A percentile compares a stretch with the other conserved stretches of the same genome.
phyloP scores from a whole-genome alignment of 129 eudicot genomes.

The Tanacetum coccineum region DNA sequence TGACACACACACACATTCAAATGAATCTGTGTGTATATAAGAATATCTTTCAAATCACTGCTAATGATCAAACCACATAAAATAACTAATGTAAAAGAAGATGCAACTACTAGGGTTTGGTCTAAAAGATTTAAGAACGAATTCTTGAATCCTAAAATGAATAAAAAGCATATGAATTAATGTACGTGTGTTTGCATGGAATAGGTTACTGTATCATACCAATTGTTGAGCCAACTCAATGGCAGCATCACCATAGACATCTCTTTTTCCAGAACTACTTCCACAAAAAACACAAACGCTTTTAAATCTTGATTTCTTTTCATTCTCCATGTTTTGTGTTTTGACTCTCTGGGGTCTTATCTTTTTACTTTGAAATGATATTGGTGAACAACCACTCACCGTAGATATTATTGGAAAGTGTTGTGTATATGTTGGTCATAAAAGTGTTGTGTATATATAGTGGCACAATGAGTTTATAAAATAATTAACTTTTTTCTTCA shows the following conservation, averaged over 20 bases:
- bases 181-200: constrained; percentile 4
- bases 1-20: neutral
- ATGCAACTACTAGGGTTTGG: constrained; percentile 22
- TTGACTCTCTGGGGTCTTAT: constrained; percentile 14
- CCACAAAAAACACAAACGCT: constrained; percentile 82
- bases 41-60: neutral
- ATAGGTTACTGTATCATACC: constrained; percentile 26
- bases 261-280: constrained; percentile 71
- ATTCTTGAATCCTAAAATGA: too few species aligned
- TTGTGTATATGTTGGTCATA: too few species aligned
- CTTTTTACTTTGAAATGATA: constrained; percentile 15
- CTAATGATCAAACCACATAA: neutral
- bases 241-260: constrained; percentile 66
- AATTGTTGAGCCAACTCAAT: constrained; percentile 63
- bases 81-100: constrained; percentile 12
- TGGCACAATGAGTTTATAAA: neutral
- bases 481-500: neutral
- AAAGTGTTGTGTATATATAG: constrained; percentile 20
- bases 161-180: too few species aligned
- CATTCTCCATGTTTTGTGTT: constrained; percentile 28
- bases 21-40: neutral
- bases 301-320: constrained; percentile 54
- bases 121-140: neutral
- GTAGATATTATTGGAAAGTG: constrained; percentile 5
- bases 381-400: constrained; percentile 31